Evolutionary conservation across 2,329 filamentous ascomycete genomes (phyloP), one percentile per base, ranked within the genome.

Genomic region (Aspergillus costaricaensis): DNA sequence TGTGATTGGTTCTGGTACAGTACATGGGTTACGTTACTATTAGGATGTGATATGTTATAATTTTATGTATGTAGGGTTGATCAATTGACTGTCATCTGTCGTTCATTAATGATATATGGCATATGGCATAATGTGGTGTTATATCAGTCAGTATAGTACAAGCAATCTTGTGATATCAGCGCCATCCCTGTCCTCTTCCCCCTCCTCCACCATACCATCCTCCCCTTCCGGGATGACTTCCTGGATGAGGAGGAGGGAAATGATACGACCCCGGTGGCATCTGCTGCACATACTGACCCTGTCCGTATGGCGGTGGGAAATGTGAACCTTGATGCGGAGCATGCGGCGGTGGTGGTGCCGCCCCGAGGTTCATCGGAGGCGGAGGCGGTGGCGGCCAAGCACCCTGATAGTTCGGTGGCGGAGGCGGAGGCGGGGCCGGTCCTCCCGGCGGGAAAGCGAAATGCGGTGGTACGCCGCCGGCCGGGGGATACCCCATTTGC

Each of bases 371-470:
- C 62, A 71, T 65, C 6, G 68, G 69, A 43, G 71, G 72, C 48
- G 73, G 74, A 51, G 74, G 74, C 8, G 61, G 61, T 27, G 70
- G 71, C 15, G 74, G 75, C 75, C 76, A 78, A 10, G 67, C 55
- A 14, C 74, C 74, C 30, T 72, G 68, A 52, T 75, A 77, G 57
- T 71, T 72, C 32, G 71, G 68, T 15, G 71, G 72, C 52, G 74
- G 69, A 47, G 71, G 72, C 30, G 72, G 74, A 23, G 70, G 64
- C 36, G 64, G 57, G n/a, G 52, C 58, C 5, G 52, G 44, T 60
- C 58, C 65, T 47, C 61, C 51, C 19, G 55, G 61, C 14, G 27
- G 63, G 54, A 59, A 59, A 56, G 58, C 63, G 25, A 23, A 49
- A 17, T 30, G 48, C 14, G 53, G 59, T 36, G 32, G 32, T 15